phyloP scores from a whole-genome alignment of 805 yeast species.

The Jamesozyma hellenica region DNA sequence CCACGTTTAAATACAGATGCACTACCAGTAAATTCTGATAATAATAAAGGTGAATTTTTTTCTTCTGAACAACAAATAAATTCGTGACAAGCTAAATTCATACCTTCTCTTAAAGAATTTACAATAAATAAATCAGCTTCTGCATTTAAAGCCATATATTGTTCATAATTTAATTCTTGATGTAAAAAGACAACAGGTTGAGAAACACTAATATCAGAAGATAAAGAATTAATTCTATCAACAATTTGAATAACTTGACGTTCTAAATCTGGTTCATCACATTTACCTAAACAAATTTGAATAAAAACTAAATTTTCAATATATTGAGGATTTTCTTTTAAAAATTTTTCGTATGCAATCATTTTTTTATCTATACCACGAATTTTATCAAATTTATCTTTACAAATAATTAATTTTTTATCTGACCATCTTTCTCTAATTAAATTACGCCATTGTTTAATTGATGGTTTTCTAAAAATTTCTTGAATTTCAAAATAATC shows the following conservation, averaged over 20 bases:
- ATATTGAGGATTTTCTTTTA: slow-evolving; percentile 61
- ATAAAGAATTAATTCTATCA: slow-evolving; percentile 72
- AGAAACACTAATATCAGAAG: slow-evolving; percentile 58
- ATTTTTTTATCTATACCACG: slow-evolving; percentile 85
- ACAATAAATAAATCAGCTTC: slow-evolving; percentile 87
- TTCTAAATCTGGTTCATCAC: slow-evolving; percentile 54
- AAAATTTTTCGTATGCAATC: slow-evolving; percentile 73
- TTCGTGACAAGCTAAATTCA: slow-evolving; percentile 94
- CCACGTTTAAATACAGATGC: slow-evolving; percentile 67
- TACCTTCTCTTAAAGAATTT: slow-evolving; percentile 89
- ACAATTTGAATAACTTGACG: slow-evolving; percentile 66
- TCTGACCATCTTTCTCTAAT: slow-evolving; percentile 70
- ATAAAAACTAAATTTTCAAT: slow-evolving; percentile 63
- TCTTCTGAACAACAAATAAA: slow-evolving; percentile 66
- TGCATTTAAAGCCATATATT: slow-evolving; percentile 72
- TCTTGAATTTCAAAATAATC: slow-evolving; percentile 50
- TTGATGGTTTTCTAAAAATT: slow-evolving; percentile 39
- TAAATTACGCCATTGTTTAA: slow-evolving; percentile 53
- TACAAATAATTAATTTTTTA: slow-evolving; percentile 64
- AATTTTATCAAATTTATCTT: slow-evolving; percentile 81
- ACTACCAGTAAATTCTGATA: slow-evolving; percentile 93
- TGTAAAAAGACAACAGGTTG: slow-evolving; percentile 84
- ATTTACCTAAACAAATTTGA: slow-evolving; percentile 65
- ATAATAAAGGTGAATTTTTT: slow-evolving; percentile 67
- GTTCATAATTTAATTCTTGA: slow-evolving; percentile 81